Evolutionary conservation across 176 grass and related monocot species (phyloP), one percentile per base, ranked within the genome.

Genomic region (Cenchrus fungigraminus): DNA sequence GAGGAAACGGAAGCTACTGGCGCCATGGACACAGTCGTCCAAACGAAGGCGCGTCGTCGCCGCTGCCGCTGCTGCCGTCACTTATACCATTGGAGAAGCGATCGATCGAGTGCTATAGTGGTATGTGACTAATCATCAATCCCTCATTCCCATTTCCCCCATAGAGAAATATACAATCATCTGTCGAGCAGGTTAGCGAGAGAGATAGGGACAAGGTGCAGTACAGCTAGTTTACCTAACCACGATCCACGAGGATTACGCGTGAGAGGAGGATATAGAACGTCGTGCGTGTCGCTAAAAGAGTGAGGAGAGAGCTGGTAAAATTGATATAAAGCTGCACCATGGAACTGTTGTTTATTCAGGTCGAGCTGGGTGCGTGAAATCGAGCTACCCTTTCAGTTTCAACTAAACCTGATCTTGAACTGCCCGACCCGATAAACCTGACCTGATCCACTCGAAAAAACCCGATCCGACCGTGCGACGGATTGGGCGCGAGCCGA

Each of bases 11-110:
- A 44, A 44, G 25, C 55, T 86, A 86, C 84, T 19, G 0, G 25
- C 25, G 25, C 77, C 46, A 66, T 73, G 77, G 85, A 66, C 85
- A 29, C 3, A 32, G 68, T 80, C 59, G 0, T 25, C 25, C 77
- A 47, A 66, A 46, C 51, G 28, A 84, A 76, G 50, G 31, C 47
- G 8, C 22, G 9, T 53, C 64, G 10, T 54, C 47, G 54, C 52
- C 4, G 0, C 20, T 3, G 25, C 25, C 0, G 25, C 15, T 25
- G 25, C 25, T 2, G 8, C 12, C 13, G 43, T 44, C 6, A 44
- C 43, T 44, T 44, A 4, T 25, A 25, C 25, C 25, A 6, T 6
- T 44, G 20, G 13, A 37, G 17, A 64, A 64, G 57, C 15, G 1
- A 68, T 25, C 25, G 25, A 25, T 25, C 25, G 25, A 25, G 45